phyloP scores from a whole-genome alignment of 2,329 filamentous ascomycete species.

The Alternaria infectoria region DNA sequence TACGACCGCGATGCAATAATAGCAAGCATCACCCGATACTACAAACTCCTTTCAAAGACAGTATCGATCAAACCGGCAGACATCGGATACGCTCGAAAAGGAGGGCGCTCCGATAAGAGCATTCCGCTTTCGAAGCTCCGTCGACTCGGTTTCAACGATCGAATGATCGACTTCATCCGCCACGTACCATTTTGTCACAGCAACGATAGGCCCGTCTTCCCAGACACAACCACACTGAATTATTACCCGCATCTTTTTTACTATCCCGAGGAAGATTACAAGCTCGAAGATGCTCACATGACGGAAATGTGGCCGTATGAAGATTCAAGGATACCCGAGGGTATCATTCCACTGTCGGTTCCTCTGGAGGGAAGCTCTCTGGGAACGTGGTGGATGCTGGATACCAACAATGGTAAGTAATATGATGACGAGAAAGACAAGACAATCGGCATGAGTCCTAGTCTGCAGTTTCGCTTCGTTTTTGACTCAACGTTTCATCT shows the following conservation, averaged over 20 bases:
- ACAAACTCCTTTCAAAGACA: background rate
- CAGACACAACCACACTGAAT: background rate
- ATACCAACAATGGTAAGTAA: slow-evolving; percentile 2
- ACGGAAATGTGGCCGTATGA: background rate
- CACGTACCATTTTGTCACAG: background rate
- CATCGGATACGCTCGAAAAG: background rate
- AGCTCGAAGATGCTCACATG: background rate
- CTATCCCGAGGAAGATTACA: background rate
- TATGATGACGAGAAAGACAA: background rate
- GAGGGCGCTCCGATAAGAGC: background rate
- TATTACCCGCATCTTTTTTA: background rate
- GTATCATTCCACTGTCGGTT: background rate
- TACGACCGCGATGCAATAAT: slow-evolving; percentile 4
- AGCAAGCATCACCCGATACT: background rate
- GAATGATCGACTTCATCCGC: background rate
- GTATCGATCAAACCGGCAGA: background rate
- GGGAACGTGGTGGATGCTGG: slow-evolving; percentile 4
- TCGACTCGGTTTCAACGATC: background rate
- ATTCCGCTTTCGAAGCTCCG: background rate
- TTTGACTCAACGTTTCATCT: background rate
- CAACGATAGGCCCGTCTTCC: background rate
- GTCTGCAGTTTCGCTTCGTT: background rate
- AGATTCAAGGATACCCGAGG: background rate
- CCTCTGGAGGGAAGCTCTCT: background rate
- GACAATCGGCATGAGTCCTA: background rate